Percentiles rank a stretch among this genome's conserved stretches.
Evolutionary conservation across 192 early-diverging fungal genomes (phyloP).

Genomic region (Backusella luteola): DNA sequence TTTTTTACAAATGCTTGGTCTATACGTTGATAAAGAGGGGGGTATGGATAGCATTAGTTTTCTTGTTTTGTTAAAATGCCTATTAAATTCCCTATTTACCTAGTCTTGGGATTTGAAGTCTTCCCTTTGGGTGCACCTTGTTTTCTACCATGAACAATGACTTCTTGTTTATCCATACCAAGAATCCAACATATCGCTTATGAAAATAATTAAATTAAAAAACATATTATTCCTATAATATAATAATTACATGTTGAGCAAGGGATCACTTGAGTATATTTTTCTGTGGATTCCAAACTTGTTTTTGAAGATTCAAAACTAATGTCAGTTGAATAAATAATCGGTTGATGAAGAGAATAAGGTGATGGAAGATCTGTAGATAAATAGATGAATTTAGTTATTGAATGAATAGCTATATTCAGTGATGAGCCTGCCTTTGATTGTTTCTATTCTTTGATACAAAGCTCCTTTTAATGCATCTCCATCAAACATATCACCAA

Average conservation of each 20-base stretch:
- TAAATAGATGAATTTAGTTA: not conserved
- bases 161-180: constrained; percentile 29
- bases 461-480: constrained; percentile 65
- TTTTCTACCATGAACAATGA: constrained; percentile 33
- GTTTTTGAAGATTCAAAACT: constrained; percentile 23
- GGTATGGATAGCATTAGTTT: not conserved
- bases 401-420: too few relatives aligned
- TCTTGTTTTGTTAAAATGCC: not conserved
- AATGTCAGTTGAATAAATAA: not conserved
- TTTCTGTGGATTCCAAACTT: constrained; percentile 14
- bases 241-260: constrained; percentile 22
- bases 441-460: constrained; percentile 43
- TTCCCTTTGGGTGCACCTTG: constrained; percentile 36
- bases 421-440: constrained; percentile 13
- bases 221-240: not conserved
- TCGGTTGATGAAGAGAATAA: constrained; percentile 15
- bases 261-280: constrained; percentile 19
- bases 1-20: constrained; percentile 1
- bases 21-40: not conserved
- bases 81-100: constrained; percentile 13
- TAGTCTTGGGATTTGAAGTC: constrained; percentile 25
- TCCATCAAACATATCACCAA: constrained; percentile 70
- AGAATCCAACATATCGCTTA: constrained; percentile 25
- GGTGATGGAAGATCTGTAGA: constrained; percentile 7
- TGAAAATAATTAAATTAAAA: not conserved